Evolutionary conservation across 2,329 filamentous ascomycete species (phyloP).

Genomic region (Fusarium piperis): DNA sequence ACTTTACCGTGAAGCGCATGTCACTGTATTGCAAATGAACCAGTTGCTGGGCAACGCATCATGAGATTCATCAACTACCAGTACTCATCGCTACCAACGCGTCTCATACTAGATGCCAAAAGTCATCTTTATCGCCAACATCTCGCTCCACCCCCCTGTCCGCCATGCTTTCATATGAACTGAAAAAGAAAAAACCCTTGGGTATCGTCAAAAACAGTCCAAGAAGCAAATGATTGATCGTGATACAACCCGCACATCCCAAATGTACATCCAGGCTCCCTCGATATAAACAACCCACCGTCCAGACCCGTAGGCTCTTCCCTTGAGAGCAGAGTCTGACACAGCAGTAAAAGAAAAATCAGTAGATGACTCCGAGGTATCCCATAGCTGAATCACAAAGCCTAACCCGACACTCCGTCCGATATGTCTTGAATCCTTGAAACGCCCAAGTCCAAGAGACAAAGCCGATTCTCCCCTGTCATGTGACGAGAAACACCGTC

Average conservation of each 20-base stretch:
- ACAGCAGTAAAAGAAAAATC: conserved; percentile 27
- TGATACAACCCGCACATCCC: conserved; percentile 42
- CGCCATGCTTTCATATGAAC: conserved; percentile 29
- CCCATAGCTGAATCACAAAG: conserved; percentile 32
- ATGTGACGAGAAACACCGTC: conserved; percentile 18
- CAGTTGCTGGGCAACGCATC: neutral
- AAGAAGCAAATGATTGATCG: conserved; percentile 41
- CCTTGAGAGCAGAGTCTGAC: conserved; percentile 8
- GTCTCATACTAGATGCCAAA: neutral
- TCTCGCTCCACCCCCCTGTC: conserved; percentile 8
- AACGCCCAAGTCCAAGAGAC: conserved; percentile 36
- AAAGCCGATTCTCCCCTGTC: conserved; percentile 12
- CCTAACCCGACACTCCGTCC: conserved; percentile 28
- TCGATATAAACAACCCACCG: conserved; percentile 27
- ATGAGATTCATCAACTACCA: neutral
- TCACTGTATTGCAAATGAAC: neutral
- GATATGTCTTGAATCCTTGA: conserved; percentile 32
- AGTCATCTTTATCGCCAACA: neutral
- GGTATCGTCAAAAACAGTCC: conserved; percentile 49
- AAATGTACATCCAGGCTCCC: conserved; percentile 29
- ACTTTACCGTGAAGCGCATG: neutral
- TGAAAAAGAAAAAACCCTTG: conserved; percentile 39
- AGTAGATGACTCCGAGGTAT: conserved; percentile 33
- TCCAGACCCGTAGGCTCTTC: conserved; percentile 7
- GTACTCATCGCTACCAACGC: neutral